phyloP scores from a whole-genome alignment of 257 asterid genomes.

The Nemophila menziesii region DNA sequence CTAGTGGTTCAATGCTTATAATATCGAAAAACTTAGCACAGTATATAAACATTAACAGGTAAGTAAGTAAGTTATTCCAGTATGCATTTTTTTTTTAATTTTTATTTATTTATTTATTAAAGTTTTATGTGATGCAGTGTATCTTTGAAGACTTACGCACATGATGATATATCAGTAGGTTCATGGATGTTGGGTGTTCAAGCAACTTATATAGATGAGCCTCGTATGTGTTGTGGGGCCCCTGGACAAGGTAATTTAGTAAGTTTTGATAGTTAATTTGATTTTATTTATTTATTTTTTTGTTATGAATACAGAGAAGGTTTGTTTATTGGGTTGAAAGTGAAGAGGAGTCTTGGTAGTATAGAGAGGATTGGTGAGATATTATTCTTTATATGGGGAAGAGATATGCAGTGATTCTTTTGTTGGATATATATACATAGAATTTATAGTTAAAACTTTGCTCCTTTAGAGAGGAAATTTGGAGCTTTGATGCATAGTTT shows the following conservation, averaged over 20 bases:
- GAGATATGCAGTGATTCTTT: no score
- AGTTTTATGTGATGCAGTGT: conserved; percentile 40
- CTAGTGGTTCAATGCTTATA: conserved; percentile 54
- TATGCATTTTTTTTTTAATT: background rate
- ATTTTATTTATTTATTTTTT: no score
- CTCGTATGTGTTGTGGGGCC: conserved; percentile 63
- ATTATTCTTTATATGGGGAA: no score
- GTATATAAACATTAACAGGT: conserved; percentile 79
- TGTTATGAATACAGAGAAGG: background rate
- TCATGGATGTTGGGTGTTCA: conserved; percentile 97
- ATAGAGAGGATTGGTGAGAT: no score
- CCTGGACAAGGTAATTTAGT: conserved; percentile 48
- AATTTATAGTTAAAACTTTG: no score
- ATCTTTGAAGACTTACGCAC: conserved; percentile 71
- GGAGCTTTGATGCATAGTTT: no score
- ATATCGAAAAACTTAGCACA: conserved; percentile 64
- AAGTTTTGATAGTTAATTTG: background rate
- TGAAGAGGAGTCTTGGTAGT: no score
- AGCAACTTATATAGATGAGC: conserved; percentile 75
- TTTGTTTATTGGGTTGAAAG: background rate
- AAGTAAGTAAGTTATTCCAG: conserved; percentile 11
- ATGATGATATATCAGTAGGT: conserved; percentile 71
- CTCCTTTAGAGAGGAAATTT: no score
- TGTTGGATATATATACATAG: no score
- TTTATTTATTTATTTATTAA: background rate